Evolutionary conservation across 495 filamentous ascomycete genomes (phyloP).

Genomic region (Talaromyces proteolyticus): DNA sequence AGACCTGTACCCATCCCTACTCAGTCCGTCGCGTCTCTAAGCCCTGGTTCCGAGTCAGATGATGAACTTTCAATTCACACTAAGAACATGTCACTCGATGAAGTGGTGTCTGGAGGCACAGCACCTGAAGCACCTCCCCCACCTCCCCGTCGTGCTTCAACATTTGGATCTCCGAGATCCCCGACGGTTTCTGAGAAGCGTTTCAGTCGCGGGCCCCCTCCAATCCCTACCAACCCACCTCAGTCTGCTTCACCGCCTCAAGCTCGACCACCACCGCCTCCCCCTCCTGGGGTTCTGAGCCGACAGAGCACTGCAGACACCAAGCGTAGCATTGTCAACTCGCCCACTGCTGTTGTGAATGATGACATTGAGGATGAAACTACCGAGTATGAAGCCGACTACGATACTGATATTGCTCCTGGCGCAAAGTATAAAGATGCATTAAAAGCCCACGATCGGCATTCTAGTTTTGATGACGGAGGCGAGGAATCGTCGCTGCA

Average conservation of each 20-base stretch:
- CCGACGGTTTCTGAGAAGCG: slow-evolving; percentile 39
- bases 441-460: slow-evolving; percentile 72
- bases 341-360: slow-evolving; percentile 34
- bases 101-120: slow-evolving; percentile 17
- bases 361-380: slow-evolving; percentile 74
- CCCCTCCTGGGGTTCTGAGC: slow-evolving; percentile 55
- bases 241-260: slow-evolving; percentile 47
- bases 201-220: slow-evolving; percentile 48
- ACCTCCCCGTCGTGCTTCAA: slow-evolving; percentile 33
- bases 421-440: slow-evolving; percentile 88
- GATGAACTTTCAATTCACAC: slow-evolving; percentile 80
- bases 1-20: slow-evolving; percentile 50
- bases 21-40: slow-evolving; percentile 52
- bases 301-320: slow-evolving; percentile 58
- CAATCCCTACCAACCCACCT: slow-evolving; percentile 41
- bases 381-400: slow-evolving; percentile 96
- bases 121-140: slow-evolving; percentile 37
- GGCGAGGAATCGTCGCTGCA: slow-evolving; percentile 47
- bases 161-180: slow-evolving; percentile 41
- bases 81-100: slow-evolving; percentile 36
- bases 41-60: slow-evolving; percentile 82
- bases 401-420: slow-evolving; percentile 95
- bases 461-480: slow-evolving; percentile 63
- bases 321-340: slow-evolving; percentile 25
- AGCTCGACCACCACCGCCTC: slow-evolving; percentile 70